A percentile compares a stretch with the other conserved stretches of the same genome.
These are phyloP conservation scores for Oehlia diaphana DNA, from an alignment of 192 early-diverging fungal genomes.

Conservation along the genomic window DNA sequence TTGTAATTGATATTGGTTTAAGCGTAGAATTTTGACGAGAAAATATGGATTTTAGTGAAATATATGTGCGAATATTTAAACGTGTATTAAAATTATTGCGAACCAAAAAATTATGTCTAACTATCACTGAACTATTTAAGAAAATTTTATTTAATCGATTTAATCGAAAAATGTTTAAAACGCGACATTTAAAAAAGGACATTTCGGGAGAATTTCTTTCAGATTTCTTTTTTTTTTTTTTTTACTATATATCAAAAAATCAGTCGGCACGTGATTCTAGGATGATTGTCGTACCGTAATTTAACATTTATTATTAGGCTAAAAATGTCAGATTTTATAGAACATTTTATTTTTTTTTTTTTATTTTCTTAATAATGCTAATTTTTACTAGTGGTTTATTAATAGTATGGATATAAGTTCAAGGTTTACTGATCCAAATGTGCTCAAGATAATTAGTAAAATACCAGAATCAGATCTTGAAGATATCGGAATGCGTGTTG, in stretches of 20 bases:
- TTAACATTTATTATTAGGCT: too few species aligned
- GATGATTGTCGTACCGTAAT: too few species aligned
- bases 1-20: background rate
- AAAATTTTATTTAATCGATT: background rate
- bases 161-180: background rate
- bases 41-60: background rate
- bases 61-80: background rate
- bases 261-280: too few species aligned
- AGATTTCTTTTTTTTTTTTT: too few species aligned
- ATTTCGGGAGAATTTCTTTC: background rate
- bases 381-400: too few species aligned
- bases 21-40: background rate
- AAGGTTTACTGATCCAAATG: too few species aligned
- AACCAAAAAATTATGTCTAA: background rate
- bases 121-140: background rate
- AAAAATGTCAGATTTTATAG: too few species aligned
- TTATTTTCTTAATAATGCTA: too few species aligned
- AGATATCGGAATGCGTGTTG: slow-evolving; percentile 39
- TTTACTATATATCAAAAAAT: too few species aligned
- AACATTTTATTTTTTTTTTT: too few species aligned
- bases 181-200: too few species aligned
- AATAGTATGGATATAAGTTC: too few species aligned
- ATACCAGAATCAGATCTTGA: slow-evolving; percentile 38
- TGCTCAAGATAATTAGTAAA: background rate
- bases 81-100: background rate